Evolutionary conservation across 1,139 yeast genomes (phyloP).

Genomic region (Schizosaccharomyces versatilis): DNA sequence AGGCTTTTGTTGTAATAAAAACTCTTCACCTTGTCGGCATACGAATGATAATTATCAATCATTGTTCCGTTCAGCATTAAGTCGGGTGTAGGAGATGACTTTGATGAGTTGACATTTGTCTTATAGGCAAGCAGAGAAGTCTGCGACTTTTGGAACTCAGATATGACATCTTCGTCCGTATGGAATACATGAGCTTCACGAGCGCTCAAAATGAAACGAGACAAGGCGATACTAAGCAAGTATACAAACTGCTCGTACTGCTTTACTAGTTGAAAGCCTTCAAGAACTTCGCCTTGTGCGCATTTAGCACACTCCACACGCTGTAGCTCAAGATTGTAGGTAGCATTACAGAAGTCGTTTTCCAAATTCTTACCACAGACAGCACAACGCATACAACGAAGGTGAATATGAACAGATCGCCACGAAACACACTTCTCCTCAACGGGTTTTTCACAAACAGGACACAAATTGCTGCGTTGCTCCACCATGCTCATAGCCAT

Average conservation of each 20-base stretch:
- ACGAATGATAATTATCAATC: too few species aligned
- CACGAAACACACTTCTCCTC: slow-evolving; percentile 27
- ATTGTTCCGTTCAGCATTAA: too few species aligned
- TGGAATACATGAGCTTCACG: too few species aligned
- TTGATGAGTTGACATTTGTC: too few species aligned
- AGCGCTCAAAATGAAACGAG: slow-evolving; percentile 21
- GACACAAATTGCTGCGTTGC: slow-evolving; percentile 47
- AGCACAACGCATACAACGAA: slow-evolving; percentile 9
- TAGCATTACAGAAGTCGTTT: slow-evolving; percentile 24
- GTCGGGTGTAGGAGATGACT: too few species aligned
- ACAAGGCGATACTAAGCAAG: slow-evolving; percentile 60
- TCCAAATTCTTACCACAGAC: slow-evolving; percentile 25
- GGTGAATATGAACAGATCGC: slow-evolving; percentile 5
- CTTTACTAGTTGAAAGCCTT: slow-evolving; percentile 22
- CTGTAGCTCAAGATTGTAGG: not conserved
- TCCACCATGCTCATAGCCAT: not conserved
- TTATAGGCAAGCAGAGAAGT: too few species aligned
- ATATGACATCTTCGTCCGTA: too few species aligned
- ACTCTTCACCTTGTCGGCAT: too few species aligned
- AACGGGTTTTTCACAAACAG: slow-evolving; percentile 46
- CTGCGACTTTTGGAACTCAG: too few species aligned
- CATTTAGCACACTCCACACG: not conserved
- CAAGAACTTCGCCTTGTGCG: too few species aligned
- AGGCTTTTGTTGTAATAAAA: too few species aligned
- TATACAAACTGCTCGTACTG: slow-evolving; percentile 53